Evolutionary conservation across 1,284 basidiomycete species (phyloP), one percentile per base, ranked within the genome.

Genomic region (Xerocomus cyaneibrunnescens): DNA sequence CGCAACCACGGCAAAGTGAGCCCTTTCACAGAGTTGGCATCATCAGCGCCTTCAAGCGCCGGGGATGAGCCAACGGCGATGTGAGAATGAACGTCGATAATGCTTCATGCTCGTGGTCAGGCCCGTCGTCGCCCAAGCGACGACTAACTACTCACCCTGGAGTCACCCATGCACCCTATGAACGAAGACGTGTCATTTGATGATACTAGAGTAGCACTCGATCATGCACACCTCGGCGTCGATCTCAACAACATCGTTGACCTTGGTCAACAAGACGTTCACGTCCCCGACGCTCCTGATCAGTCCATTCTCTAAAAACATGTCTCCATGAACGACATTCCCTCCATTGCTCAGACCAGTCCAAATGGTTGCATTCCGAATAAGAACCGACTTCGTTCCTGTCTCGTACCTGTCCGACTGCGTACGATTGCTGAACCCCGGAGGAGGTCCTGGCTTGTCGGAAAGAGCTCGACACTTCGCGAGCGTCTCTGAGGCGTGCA

Each of bases 331-430:
- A 7, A 90, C 65, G 16, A 90, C 72, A 60, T 89, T 79, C 5
- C 70, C 72, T 1, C 84, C 85, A 38, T 79, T 76, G 21, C 79
- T 59, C 35, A 76, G 76, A 0, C 90, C 91, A 0, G 90, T 93
- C 88, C 89, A 92, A n/a, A 94, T 76, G 4, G 80, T 85, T 1
- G 83, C 90, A 62, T 94, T 92, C 60, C 75, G 76, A 57, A 94
- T 78, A 47, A 87, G 72, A 6, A 81, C 76, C 2, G 84, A 66
- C 1, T 68, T 68, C 0, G 86, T 85, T 1, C 82, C 83, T 0
- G 69, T 63, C 14, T 83, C 87, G 57, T 76, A 89, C 27, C 91
- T 76, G 62, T 94, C 92, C 7, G 81, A 89, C 25, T 58, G 59
- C 0, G 67, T 77, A 13, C 92, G 79, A 27, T 70, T 64, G 40